phyloP scores from a whole-genome alignment of 441 rosid species.

The Arabidopsis hybrid region DNA sequence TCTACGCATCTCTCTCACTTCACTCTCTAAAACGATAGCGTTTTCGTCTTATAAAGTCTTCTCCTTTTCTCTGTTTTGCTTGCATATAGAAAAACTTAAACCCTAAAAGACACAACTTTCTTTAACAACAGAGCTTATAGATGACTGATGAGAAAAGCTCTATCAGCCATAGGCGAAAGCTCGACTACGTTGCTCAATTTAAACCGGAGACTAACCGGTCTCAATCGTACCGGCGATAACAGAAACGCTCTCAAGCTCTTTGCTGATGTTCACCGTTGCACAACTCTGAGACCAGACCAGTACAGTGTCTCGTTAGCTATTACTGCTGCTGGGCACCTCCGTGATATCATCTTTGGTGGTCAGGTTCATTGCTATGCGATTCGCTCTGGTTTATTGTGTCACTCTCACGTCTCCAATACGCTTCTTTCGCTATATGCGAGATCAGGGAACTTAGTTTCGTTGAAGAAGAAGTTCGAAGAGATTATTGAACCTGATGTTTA shows the following conservation, averaged over 20 bases:
- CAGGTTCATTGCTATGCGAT: conserved; percentile 67
- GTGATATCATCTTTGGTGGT: conserved; percentile 51
- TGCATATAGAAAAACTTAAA: not conserved
- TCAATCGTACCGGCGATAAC: conserved; percentile 54
- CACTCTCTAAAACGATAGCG: conserved; percentile 24
- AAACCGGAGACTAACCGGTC: conserved; percentile 53
- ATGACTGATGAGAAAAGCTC: conserved; percentile 48
- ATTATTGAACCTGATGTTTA: conserved; percentile 66
- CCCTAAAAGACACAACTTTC: not conserved
- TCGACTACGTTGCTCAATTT: conserved; percentile 50
- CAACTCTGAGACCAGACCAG: conserved; percentile 60
- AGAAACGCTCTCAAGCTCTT: conserved; percentile 61
- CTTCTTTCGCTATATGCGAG: conserved; percentile 67
- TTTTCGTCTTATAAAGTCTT: conserved; percentile 18
- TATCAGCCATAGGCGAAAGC: conserved; percentile 35
- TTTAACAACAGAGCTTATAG: conserved; percentile 8
- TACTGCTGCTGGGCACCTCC: conserved; percentile 65
- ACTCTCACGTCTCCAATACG: conserved; percentile 65
- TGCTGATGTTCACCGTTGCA: conserved; percentile 49
- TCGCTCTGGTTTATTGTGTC: conserved; percentile 54
- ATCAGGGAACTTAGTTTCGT: conserved; percentile 46
- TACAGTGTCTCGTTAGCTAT: conserved; percentile 68
- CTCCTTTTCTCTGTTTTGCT: conserved; percentile 8
- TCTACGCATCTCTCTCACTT: conserved; percentile 29
- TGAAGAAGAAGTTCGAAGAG: conserved; percentile 58